Evolutionary conservation across 163 green algal genomes (phyloP), one percentile per base, ranked within the genome.

Genomic region (Scenedesmus sp.): DNA sequence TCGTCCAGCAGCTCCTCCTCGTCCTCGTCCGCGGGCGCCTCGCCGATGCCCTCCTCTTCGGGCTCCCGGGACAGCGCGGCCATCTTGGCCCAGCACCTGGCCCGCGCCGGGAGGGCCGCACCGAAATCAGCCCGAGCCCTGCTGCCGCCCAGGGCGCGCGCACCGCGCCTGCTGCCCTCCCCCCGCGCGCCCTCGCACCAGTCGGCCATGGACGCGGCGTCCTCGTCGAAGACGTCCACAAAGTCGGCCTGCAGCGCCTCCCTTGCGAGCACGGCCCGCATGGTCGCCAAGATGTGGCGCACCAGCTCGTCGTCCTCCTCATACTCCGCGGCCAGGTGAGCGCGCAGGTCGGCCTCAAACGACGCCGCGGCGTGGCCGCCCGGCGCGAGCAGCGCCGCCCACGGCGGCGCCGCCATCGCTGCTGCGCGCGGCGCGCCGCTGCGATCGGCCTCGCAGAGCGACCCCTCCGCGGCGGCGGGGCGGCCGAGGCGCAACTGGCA

Each of bases 161-260:
- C 17, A n/a, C 3, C 15, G 33, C 2, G 31, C 31, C n/a, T 34
- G 22, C 17, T 22, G 56, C 56, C 3, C 17, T 22, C 22, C 20
- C 29, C 10, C 4, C 22, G 4, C 3, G 17, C 56, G 33, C n/a
- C 33, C 26, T 5, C 69, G 53, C 22, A 77, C 69, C 69, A 77
- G 33, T 42, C n/a, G 28, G 53, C 53, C 9, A 77, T 50, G 15
- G 53, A 34, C 29, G 13, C 69, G 18, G 69, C 24, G 29, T 22
- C 36, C 29, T 77, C 69, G 4, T 77, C 69, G n/a, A 77, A 77
- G n/a, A 64, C 58, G 0, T 77, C 69, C 28, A 33, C 48, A 26
- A 77, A 60, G 14, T 77, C 69, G 11, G 20, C 36, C n/a, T 36
- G 33, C 36, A 77, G 36, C 4, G 50, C 22, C 10, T 48, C 10